Percentiles rank a stretch among this genome's conserved stretches.
Evolutionary conservation across 2,329 filamentous ascomycete species (phyloP).

Genomic region (Colletotrichum coccodes): DNA sequence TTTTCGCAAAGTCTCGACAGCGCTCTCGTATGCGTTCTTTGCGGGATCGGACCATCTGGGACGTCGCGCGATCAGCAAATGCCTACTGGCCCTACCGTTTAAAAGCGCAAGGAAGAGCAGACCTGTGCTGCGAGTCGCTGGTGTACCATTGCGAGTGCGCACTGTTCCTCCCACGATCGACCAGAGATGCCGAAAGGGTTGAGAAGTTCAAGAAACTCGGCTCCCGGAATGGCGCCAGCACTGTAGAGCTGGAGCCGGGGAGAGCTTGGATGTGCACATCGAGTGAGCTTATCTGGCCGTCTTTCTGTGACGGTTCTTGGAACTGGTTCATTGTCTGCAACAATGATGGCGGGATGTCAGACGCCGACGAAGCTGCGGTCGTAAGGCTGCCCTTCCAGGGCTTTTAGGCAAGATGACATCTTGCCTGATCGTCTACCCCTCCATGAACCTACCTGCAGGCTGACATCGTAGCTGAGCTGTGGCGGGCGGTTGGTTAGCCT

Average conservation of each 20-base stretch:
- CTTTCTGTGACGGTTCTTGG: neutral
- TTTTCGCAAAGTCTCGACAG: neutral
- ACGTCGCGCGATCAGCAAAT: neutral
- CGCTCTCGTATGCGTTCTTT: neutral
- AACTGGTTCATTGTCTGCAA: neutral
- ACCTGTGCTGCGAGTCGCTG: neutral
- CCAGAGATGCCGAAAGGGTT: neutral
- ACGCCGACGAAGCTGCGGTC: neutral
- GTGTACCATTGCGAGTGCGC: neutral
- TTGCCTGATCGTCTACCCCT: too few species aligned
- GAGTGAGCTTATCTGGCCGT: neutral
- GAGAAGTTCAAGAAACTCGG: neutral
- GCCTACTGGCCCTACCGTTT: neutral
- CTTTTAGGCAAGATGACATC: neutral
- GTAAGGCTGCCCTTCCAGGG: neutral
- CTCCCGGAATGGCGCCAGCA: neutral
- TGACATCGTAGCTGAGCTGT: too few species aligned
- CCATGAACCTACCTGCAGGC: too few species aligned
- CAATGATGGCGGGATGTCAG: neutral
- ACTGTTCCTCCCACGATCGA: neutral
- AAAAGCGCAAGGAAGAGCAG: neutral
- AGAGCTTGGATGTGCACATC: neutral
- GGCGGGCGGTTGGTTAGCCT: too few species aligned
- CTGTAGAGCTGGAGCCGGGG: neutral
- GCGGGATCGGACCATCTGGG: conserved; percentile 4